Evolutionary conservation across 2,329 filamentous ascomycete genomes (phyloP).

Genomic region (Neobulgaria alba): DNA sequence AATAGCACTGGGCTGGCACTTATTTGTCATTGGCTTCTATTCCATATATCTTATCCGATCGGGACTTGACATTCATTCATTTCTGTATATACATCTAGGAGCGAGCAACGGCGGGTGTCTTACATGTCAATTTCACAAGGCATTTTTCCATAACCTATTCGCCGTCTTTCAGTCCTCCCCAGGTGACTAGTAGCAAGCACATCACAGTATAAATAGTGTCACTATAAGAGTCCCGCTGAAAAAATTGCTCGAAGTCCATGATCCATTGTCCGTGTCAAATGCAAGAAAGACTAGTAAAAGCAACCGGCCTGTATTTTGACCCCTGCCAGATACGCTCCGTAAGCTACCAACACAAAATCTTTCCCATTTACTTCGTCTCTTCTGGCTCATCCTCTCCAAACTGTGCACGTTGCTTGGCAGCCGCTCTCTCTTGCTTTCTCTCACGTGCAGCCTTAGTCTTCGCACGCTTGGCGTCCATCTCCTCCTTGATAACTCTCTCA

Average conservation of each 20-base stretch:
- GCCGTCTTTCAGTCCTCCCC: too few species aligned
- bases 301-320: conserved; percentile 28
- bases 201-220: too few species aligned
- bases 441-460: conserved; percentile 99
- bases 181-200: too few species aligned
- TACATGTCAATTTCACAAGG: too few species aligned
- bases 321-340: conserved; percentile 29
- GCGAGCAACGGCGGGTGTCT: too few species aligned
- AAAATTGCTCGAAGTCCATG: conserved; percentile 22
- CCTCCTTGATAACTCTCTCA: conserved; percentile 93
- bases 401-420: conserved; percentile 83
- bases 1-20: too few species aligned
- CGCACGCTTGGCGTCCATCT: conserved; percentile 99
- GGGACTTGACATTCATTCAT: too few species aligned
- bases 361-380: conserved; percentile 28
- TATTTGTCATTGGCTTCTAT: background rate
- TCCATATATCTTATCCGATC: too few species aligned
- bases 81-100: too few species aligned
- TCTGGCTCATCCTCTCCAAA: conserved; percentile 56
- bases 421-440: conserved; percentile 88
- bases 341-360: conserved; percentile 26
- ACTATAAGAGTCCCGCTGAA: background rate
- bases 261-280: conserved; percentile 30
- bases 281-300: conserved; percentile 30
- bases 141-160: too few species aligned